Conservation (phyloP, 2,329 filamentous ascomycete genomes). For the Colletotrichum sp. region DNA sequence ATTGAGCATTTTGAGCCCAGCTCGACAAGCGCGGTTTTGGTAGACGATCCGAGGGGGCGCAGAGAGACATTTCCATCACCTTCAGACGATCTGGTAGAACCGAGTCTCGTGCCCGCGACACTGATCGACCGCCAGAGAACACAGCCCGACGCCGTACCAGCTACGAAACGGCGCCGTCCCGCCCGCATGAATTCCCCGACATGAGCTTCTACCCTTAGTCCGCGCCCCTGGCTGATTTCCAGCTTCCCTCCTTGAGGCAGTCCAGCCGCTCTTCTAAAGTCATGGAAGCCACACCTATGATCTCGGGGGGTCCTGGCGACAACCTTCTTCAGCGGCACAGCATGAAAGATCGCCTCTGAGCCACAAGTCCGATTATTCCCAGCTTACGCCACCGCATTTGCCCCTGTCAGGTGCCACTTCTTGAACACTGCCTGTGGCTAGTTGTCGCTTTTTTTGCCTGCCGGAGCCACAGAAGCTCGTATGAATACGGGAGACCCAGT, state of each 20-base stretch:
- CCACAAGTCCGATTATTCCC: slow-evolving; percentile 12
- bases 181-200: slow-evolving; percentile 9
- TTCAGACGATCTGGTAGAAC: slow-evolving; percentile 19
- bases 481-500: not conserved
- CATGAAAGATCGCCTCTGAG: slow-evolving; percentile 22
- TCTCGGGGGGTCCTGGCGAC: not conserved
- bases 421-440: slow-evolving; percentile 8
- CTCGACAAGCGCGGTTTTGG: slow-evolving; percentile 2
- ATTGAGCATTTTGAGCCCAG: not conserved
- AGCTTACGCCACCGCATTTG: slow-evolving; percentile 8
- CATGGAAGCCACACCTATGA: slow-evolving; percentile 2
- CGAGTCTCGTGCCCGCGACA: slow-evolving; percentile 19
- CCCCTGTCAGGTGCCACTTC: slow-evolving; percentile 1
- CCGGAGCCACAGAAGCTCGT: not conserved
- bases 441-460: not conserved
- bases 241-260: not conserved
- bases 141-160: slow-evolving; percentile 9
- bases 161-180: slow-evolving; percentile 17
- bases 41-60: not conserved
- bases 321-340: not conserved
- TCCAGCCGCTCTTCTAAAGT: not conserved
- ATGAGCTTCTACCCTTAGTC: not conserved
- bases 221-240: not conserved
- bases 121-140: slow-evolving; percentile 3
- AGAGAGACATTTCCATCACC: not conserved